Evolutionary conservation across 1,284 basidiomycete genomes (phyloP), one percentile per base, ranked within the genome.

Genomic region (Megacollybia platyphylla): DNA sequence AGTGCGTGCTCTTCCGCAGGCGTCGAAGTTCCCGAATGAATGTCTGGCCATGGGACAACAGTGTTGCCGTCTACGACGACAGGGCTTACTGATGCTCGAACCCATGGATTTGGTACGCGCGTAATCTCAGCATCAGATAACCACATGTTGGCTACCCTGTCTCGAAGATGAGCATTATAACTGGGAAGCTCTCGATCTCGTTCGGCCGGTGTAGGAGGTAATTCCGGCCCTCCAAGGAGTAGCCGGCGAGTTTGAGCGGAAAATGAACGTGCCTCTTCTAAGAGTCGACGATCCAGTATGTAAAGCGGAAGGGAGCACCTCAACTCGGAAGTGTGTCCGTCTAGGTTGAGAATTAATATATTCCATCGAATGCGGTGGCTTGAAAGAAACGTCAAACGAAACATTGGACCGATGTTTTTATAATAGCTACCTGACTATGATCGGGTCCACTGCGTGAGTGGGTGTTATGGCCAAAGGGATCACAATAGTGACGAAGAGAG

Each of bases 301-400:
- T 86, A 76, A 30, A 97, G 64, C 0, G 91, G 92, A 1, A 96
- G 70, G 0, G 90, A 91, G 57, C 91, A 96, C 6, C 91, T 79
- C 15, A 97, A 69, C 61, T 94, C 90, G 2, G 88, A 92, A 1
- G 80, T 82, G 56, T 92, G 89, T 0, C 87, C 87, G 57, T 92
- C 89, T n/a, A 70, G 68, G 55, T 93, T 94, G 48, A 72, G 70
- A 55, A 93, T 82, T 41, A 87, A 65, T 47, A 87, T 81, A 27
- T 59, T 74, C 82, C 82, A 86, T 28, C 80, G 73, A 34, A 86
- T 64, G 36, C 82, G 79, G 61, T 94, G 87, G 5, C 67, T 24
- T 24, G 20, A 24, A 24, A 24, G 20, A 24, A 24, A 24, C 20
- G 20, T 24, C 20, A 24, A 2, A 24, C 20, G 2, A 24, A 5